Percentiles rank a stretch among this genome's conserved stretches.
phyloP scores from a whole-genome alignment of 208 protist species.

The Vickermania ingenoplastis region DNA sequence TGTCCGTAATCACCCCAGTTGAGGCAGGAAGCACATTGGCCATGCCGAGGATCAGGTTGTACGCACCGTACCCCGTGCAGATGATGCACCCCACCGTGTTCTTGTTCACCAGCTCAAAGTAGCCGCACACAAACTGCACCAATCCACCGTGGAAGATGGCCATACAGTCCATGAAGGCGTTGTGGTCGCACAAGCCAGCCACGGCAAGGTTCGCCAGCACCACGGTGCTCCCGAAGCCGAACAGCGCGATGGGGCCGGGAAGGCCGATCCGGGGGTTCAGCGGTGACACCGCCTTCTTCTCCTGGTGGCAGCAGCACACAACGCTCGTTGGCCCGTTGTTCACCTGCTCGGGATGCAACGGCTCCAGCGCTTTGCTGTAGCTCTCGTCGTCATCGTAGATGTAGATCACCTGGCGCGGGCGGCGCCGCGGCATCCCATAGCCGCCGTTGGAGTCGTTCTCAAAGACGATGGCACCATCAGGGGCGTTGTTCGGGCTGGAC shows the following conservation, averaged over 20 bases:
- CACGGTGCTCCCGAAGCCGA: slow-evolving; percentile 36
- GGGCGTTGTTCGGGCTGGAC: not conserved
- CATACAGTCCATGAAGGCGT: slow-evolving; percentile 21
- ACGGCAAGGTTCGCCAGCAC: slow-evolving; percentile 24
- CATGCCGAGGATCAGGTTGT: slow-evolving; percentile 23
- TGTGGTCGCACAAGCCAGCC: slow-evolving; percentile 12
- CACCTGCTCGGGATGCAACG: not conserved
- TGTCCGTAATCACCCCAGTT: not conserved
- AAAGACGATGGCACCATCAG: not conserved
- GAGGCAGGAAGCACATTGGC: slow-evolving; percentile 4
- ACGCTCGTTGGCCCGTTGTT: not conserved
- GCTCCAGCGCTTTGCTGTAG: not conserved
- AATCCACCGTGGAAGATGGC: slow-evolving; percentile 23
- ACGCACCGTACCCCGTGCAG: slow-evolving; percentile 28
- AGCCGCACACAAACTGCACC: slow-evolving; percentile 27
- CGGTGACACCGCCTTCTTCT: slow-evolving; percentile 7
- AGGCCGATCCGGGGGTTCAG: slow-evolving; percentile 20
- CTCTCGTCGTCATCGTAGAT: slow-evolving; percentile 7
- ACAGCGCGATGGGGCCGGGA: slow-evolving; percentile 23
- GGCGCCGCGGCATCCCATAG: not conserved
- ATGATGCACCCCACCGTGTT: slow-evolving; percentile 32
- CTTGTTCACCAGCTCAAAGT: slow-evolving; percentile 28
- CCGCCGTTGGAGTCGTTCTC: slow-evolving; percentile 1
- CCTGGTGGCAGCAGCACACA: slow-evolving; percentile 4
- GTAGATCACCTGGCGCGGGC: slow-evolving; percentile 11